These are phyloP conservation scores for Cryptococcus wingfieldii DNA, from an alignment of 1,284 basidiomycete genomes.

Conservation along the genomic window DNA sequence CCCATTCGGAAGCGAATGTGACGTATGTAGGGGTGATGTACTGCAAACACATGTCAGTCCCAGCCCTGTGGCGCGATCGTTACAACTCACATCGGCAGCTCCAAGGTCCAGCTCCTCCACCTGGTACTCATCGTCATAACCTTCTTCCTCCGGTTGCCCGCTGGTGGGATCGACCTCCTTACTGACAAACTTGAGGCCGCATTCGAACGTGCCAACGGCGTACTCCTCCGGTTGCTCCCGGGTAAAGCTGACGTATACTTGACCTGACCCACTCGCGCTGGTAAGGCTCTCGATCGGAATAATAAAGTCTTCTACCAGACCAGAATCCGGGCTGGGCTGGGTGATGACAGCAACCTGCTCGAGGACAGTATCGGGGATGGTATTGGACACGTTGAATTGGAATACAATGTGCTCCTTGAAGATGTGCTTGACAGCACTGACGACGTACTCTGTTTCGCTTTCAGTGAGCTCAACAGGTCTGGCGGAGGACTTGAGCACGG, in stretches of 20 bases:
- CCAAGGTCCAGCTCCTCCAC: slow-evolving; percentile 92
- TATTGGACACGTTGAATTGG: slow-evolving; percentile 99
- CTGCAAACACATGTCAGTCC: slow-evolving; percentile 21
- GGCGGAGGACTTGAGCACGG: slow-evolving; percentile 78
- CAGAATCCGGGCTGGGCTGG: slow-evolving; percentile 69
- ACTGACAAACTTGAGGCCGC: slow-evolving; percentile 91
- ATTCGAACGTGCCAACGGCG: slow-evolving; percentile 78
- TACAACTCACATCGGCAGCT: slow-evolving; percentile 60
- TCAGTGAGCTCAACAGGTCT: slow-evolving; percentile 86
- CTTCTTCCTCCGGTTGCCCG: slow-evolving; percentile 96
- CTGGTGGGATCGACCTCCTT: slow-evolving; percentile 96
- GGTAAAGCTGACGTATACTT: slow-evolving; percentile 91
- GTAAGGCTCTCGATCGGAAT: slow-evolving; percentile 73
- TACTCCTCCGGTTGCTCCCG: slow-evolving; percentile 73
- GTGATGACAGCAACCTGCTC: slow-evolving; percentile 95
- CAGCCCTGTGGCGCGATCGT: neutral
- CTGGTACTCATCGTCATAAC: slow-evolving; percentile 98
- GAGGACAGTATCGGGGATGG: slow-evolving; percentile 94
- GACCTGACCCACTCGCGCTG: slow-evolving; percentile 65
- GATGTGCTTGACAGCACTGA: slow-evolving; percentile 92
- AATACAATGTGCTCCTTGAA: slow-evolving; percentile 95
- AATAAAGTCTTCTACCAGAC: slow-evolving; percentile 90
- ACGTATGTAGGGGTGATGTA: slow-evolving; percentile 91
- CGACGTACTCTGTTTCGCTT: slow-evolving; percentile 96
- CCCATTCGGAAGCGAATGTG: slow-evolving; percentile 92